These are phyloP conservation scores for Areca catechu DNA, from an alignment of 176 grass and related monocot genomes.

Conservation along the genomic window DNA sequence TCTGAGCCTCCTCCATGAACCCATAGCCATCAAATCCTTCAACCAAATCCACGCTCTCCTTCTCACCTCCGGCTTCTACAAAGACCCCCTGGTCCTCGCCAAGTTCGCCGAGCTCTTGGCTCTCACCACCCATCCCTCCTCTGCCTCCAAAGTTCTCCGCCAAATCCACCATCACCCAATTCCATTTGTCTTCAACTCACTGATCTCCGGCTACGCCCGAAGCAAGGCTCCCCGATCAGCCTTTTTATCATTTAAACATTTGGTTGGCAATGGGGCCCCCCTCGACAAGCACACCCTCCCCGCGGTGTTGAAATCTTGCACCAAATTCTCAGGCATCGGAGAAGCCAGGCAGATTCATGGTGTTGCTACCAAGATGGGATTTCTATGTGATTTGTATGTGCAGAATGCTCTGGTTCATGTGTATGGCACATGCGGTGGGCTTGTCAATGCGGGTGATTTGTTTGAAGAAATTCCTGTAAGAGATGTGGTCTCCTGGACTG, in stretches of 20 bases:
- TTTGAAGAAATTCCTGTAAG: slow-evolving; percentile 43
- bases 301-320: slow-evolving; percentile 36
- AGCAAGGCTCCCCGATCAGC: slow-evolving; percentile 7
- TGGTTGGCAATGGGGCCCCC: slow-evolving; percentile 3
- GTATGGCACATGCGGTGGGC: slow-evolving; percentile 17
- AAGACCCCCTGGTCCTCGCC: slow-evolving; percentile 17
- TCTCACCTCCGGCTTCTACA: slow-evolving; percentile 29
- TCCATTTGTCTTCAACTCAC: slow-evolving; percentile 21
- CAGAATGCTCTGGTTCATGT: slow-evolving; percentile 34
- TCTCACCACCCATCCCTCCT: slow-evolving; percentile 10
- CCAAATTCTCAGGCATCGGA: slow-evolving; percentile 15
- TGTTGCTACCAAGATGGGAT: slow-evolving; percentile 18
- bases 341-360: slow-evolving; percentile 31
- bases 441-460: slow-evolving; percentile 18
- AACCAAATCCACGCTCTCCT: slow-evolving; percentile 23
- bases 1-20: neutral
- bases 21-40: neutral
- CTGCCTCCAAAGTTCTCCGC: slow-evolving; percentile 11
- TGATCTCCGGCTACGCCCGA: slow-evolving; percentile 28
- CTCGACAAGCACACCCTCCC: slow-evolving; percentile 31
- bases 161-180: slow-evolving; percentile 14
- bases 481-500: slow-evolving; percentile 48
- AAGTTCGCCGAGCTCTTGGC: slow-evolving; percentile 30
- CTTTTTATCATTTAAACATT: slow-evolving; percentile 8
- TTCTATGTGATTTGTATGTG: slow-evolving; percentile 21